phyloP scores from a whole-genome alignment of 495 filamentous ascomycete genomes.

The Lasiosphaeris hirsuta region DNA sequence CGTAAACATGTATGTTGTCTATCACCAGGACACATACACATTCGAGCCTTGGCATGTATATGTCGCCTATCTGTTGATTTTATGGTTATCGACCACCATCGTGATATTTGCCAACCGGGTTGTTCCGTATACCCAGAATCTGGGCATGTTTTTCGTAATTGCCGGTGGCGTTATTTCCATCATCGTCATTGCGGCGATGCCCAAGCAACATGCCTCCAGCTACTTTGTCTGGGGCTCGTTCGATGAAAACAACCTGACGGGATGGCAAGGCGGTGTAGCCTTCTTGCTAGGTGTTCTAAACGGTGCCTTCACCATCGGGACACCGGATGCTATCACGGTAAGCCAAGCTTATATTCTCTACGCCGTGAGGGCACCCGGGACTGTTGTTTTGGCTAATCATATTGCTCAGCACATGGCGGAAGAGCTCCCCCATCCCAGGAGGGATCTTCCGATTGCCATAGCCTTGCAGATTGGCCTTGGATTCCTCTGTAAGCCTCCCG shows the following conservation, averaged over 20 bases:
- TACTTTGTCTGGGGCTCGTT: slow-evolving; percentile 57
- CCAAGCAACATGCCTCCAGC: slow-evolving; percentile 55
- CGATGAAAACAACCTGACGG: slow-evolving; percentile 62
- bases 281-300: slow-evolving; percentile 83
- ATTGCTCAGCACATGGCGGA: slow-evolving; percentile 73
- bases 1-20: slow-evolving; percentile 68
- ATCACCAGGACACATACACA: slow-evolving; percentile 58
- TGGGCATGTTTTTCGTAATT: slow-evolving; percentile 68
- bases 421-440: slow-evolving; percentile 66
- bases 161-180: slow-evolving; percentile 68
- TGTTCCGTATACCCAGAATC: slow-evolving; percentile 62
- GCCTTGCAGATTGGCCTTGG: slow-evolving; percentile 56
- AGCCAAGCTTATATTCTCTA: not conserved
- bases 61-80: slow-evolving; percentile 61
- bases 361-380: not conserved
- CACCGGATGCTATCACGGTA: slow-evolving; percentile 49
- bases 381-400: slow-evolving; percentile 22
- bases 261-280: slow-evolving; percentile 68
- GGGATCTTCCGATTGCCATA: slow-evolving; percentile 62
- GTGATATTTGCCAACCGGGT: slow-evolving; percentile 68
- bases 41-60: slow-evolving; percentile 73
- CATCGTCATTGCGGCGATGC: slow-evolving; percentile 74
- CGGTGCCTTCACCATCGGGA: slow-evolving; percentile 80
- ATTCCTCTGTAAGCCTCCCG: slow-evolving; percentile 54
- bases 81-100: slow-evolving; percentile 61